Base-by-base conservation (phyloP, 768 basidiomycete species). In the Amanita inopinata region DNA sequence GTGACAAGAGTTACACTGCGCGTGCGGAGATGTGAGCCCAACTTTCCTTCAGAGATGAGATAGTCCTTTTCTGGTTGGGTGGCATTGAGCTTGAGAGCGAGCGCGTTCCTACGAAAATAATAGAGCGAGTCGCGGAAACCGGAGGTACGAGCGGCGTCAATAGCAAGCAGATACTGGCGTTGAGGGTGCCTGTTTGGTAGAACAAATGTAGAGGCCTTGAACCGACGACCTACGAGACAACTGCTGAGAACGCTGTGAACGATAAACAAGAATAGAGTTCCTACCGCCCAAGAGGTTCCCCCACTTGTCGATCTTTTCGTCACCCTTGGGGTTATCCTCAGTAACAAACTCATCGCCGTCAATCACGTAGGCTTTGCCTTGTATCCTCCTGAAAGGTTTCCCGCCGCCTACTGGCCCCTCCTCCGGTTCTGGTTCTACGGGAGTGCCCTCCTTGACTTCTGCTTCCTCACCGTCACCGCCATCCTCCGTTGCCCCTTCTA, bases 41-140 rank as follows among this genome's bases (percentile, higher is more conserved):
- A 77, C 56, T 90, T 85, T 2, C 91, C 91, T 37, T 77, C 77
- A 31, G 79, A 74, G 53, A 99, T 96, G 52, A 98, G 80, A 47
- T 81, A 78, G 51, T 97, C 90, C 58, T 97, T 96, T 63, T 98
- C 96, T 12, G 76, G 71, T 45, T 90, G 84, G 0, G 83, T 86
- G 23, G 90, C 89, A 49, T 83, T 83, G 46, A 96, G 73, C 61
- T 98, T 98, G 67, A 92, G 71, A 11, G 94, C 84, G 20, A 90
- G 78, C 0, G 79, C 78, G 49, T 94, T 96, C 4, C 91, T 76
- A 2, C 96, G 83, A 63, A 97, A 93, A 62, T 97, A 97, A 62
- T 97, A 96, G n/a, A 98, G 67, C 6, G 96, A 97, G 60, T 98
- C 96, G 36, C 91, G 78, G 63, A 91, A 97, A 3, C 96, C 96